phyloP scores from a whole-genome alignment of 208 protist species.

The Leptomonas seymouri region DNA sequence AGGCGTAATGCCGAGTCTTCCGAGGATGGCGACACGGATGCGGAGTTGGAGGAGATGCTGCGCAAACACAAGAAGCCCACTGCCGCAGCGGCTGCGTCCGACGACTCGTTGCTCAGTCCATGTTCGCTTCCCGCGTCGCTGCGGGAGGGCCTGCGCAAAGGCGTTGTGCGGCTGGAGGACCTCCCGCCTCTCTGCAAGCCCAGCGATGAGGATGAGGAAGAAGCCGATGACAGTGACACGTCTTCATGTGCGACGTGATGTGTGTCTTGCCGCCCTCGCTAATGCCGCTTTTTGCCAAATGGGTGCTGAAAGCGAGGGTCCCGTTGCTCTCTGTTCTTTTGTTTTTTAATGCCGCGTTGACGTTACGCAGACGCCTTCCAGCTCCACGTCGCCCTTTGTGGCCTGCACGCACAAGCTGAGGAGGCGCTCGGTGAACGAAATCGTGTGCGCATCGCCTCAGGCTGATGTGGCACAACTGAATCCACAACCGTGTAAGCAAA shows the following conservation, averaged over 20 bases:
- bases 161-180: slow-evolving; percentile 31
- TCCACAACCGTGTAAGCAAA: too few relatives aligned
- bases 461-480: too few relatives aligned
- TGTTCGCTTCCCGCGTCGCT: slow-evolving; percentile 20
- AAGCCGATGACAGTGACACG: slow-evolving; percentile 4
- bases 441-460: too few relatives aligned
- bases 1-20: background rate
- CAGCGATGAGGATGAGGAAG: slow-evolving; percentile 9
- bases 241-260: too few relatives aligned
- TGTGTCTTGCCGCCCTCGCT: too few relatives aligned
- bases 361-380: too few relatives aligned
- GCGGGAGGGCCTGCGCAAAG: slow-evolving; percentile 25
- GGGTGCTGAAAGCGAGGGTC: too few relatives aligned
- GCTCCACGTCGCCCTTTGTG: too few relatives aligned
- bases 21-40: background rate
- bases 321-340: background rate
- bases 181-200: slow-evolving; percentile 12
- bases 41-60: slow-evolving; percentile 13
- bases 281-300: too few relatives aligned
- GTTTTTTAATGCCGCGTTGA: background rate
- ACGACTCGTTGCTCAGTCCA: slow-evolving; percentile 28
- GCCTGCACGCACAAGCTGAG: too few relatives aligned
- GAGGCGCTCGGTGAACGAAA: too few relatives aligned
- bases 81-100: background rate
- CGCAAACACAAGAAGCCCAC: background rate